Evolutionary conservation across 345 rosid genomes (phyloP), one percentile per base, ranked within the genome.

Genomic region (Citrus cavaleriei): DNA sequence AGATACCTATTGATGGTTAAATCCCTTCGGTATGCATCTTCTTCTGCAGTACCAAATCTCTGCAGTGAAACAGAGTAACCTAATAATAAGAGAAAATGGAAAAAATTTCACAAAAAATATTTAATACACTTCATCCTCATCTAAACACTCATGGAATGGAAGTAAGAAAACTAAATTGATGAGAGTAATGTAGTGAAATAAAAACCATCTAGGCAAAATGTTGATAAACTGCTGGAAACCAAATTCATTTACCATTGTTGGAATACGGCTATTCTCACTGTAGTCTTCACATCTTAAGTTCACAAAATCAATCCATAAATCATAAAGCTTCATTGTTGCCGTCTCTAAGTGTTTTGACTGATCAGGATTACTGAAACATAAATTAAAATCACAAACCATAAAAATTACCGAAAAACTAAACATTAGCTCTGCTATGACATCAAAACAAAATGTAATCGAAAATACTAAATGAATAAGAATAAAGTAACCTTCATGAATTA

Each of bases 271-370:
- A 77, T 83, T 87, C 77, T 94, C 97, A 78, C 89, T 74, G 85
- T 95, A 93, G 77, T 89, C 95, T 88, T 95, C 99, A 83, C 91
- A 86, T 83, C 97, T 90, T 83, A 93, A 86, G 88, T 95, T 93
- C 4, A 95, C 97, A 88, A 93, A 93, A 89, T 95, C 98, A 77
- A 95, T 94, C 99, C 97, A 94, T 21, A 89, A 79, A 83, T 90
- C 93, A 86, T 88, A 88, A 77, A 95, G 86, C 22, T 93, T 92
- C 93, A 95, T 84, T 87, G 91, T 93, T 57, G 97, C 98, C 5
- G 99, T 95, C 82, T 95, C 98, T 70, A 95, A 89, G 86, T 93
- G 99, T 86, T 94, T 95, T 32, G 99, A 96, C 82, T 96, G 97
- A 37, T 93, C 93, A 75, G 98, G 99, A 76, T 96, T 96, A 81